A percentile compares a stretch with the other conserved stretches of the same genome.
Evolutionary conservation across 139 green algal species (phyloP).

Genomic region (Chlamydomonas asymmetrica): DNA sequence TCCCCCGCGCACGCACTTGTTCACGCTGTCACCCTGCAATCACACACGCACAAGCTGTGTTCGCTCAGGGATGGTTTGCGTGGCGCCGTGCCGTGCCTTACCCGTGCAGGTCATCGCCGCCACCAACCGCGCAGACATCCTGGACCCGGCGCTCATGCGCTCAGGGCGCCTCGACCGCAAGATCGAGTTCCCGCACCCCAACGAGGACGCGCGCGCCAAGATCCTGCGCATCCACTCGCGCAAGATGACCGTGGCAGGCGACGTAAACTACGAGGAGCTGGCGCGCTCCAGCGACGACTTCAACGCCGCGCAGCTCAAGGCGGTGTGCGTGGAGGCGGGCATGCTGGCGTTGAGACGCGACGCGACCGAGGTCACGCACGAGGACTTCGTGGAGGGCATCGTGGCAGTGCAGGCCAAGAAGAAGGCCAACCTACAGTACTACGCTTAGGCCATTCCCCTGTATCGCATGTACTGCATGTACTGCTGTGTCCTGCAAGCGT

Average conservation of each 20-base stretch:
- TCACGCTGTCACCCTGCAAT: too few species aligned
- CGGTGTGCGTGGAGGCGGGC: constrained; percentile 97
- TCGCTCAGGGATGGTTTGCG: too few species aligned
- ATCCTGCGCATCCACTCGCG: constrained; percentile 88
- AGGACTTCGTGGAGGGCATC: constrained; percentile 99
- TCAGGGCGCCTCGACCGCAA: constrained; percentile 95
- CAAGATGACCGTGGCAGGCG: constrained; percentile 70
- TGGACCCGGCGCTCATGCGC: constrained; percentile 97
- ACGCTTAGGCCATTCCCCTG: too few species aligned
- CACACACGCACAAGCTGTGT: too few species aligned
- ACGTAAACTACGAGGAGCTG: constrained; percentile 99
- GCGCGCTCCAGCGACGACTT: constrained; percentile 96
- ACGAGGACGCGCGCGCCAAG: constrained; percentile 94
- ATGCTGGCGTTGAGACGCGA: constrained; percentile 97
- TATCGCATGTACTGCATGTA: too few species aligned
- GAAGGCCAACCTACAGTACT: constrained; percentile 96
- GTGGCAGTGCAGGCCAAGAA: constrained; percentile 98
- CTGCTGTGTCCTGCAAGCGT: too few species aligned
- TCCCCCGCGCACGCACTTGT: too few species aligned
- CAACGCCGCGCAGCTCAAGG: constrained; percentile 89
- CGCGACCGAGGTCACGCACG: constrained; percentile 91
- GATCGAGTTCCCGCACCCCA: constrained; percentile 99
- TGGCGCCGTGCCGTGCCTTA: too few species aligned
- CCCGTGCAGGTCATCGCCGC: constrained; percentile 88
- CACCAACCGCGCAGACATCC: constrained; percentile 97